Base-by-base conservation (phyloP, 176 grass and related monocot species). In the Rhipidocladum racemiflorum region DNA sequence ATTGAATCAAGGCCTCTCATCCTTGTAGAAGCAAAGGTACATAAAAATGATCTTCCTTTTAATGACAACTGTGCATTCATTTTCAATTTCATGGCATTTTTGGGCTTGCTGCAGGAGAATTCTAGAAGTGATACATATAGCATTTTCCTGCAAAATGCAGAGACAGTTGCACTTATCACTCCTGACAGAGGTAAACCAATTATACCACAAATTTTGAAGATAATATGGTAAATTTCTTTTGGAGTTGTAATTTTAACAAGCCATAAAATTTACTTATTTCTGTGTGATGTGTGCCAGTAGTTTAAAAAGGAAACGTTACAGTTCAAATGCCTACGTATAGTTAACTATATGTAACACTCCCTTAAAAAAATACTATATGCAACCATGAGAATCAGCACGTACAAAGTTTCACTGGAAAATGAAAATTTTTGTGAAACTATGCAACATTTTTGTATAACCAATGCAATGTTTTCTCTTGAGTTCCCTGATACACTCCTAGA, bases 71-170 rank as follows among this genome's bases (percentile, higher is more conserved):
- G 3, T 51, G 5, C 21, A 15, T 79, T 24, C 46, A 80, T 65
- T 63, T 0, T 32, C 83, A 76, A 18, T 60, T 83, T 69, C 48
- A 80, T 84, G 44, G 24, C 45, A 54, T 53, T 6, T 70, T 74
- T 83, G 75, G 72, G 17, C 45, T 77, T 89, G 21, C 53, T 80
- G 70, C 78, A 89, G 88, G 88, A 94, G 61, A 84, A 59, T 29
- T 70, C 72, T 44, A 86, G 95, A 67, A 75, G 84, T 61, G 88
- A 91, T 56, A 98, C 79, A 3, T 90, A 93, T 75, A 98, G 75
- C 75, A 95, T 98, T 85, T 95, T 98, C 77, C 85, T 98, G 30
- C 95, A 98, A 67, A 98, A 98, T 80, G 92, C 92, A 73, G 95
- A 98, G 39, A 98, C 95, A 29, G 95, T 98, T 79, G 95, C 90